These are phyloP conservation scores for Zygosaccharomyces siamensis DNA, from an alignment of 805 yeast species.

Conservation along the genomic window DNA sequence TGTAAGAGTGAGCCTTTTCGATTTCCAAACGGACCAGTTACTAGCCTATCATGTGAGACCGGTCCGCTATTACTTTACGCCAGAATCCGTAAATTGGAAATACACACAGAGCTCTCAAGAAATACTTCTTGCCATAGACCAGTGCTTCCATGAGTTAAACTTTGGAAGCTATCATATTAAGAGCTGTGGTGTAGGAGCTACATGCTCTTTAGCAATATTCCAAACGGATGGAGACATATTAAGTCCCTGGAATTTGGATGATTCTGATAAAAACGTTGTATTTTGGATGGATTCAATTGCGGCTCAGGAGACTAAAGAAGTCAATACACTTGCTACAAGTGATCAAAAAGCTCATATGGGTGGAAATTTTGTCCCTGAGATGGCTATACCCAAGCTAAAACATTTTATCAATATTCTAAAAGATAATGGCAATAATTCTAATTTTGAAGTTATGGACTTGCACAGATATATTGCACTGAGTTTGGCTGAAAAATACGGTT, in stretches of 20 bases:
- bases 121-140: slow-evolving; percentile 34
- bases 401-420: slow-evolving; percentile 34
- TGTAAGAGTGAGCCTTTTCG: slow-evolving; percentile 39
- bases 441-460: slow-evolving; percentile 44
- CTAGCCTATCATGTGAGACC: slow-evolving; percentile 12
- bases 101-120: slow-evolving; percentile 42
- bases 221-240: slow-evolving; percentile 16
- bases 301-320: slow-evolving; percentile 28
- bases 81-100: slow-evolving; percentile 22
- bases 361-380: slow-evolving; percentile 48
- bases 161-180: slow-evolving; percentile 7
- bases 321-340: slow-evolving; percentile 29
- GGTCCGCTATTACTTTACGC: slow-evolving; percentile 24
- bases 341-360: slow-evolving; percentile 34
- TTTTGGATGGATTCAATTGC: slow-evolving; percentile 60
- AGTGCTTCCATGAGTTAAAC: slow-evolving; percentile 20
- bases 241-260: slow-evolving; percentile 31
- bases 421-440: slow-evolving; percentile 9
- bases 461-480: slow-evolving; percentile 42
- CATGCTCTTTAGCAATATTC: slow-evolving; percentile 54
- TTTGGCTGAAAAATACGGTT: slow-evolving; percentile 21
- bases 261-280: slow-evolving; percentile 39
- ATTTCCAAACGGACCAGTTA: slow-evolving; percentile 17
- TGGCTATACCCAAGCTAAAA: slow-evolving; percentile 52
- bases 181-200: slow-evolving; percentile 46